Evolutionary conservation across 106 monocot species (phyloP).

Genomic region (Phalaenopsis aphrodite): DNA sequence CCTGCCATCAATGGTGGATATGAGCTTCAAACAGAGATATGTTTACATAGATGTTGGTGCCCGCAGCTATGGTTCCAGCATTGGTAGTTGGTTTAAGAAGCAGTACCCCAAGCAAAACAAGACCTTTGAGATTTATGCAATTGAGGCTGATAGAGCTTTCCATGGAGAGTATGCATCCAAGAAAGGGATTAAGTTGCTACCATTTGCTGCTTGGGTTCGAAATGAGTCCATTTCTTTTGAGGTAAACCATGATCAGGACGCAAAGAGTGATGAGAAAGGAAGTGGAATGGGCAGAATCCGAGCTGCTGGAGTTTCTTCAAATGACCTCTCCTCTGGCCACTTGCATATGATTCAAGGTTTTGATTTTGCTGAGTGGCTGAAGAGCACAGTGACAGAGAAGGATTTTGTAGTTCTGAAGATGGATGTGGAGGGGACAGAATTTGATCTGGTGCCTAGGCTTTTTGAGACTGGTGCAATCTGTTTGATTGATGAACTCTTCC

Average conservation of each 20-base stretch:
- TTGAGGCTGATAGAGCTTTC: conserved; percentile 55
- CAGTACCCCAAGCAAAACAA: conserved; percentile 68
- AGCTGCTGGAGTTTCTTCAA: conserved; percentile 5
- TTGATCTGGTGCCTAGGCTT: conserved; percentile 53
- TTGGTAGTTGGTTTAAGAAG: conserved; percentile 81
- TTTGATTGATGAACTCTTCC: conserved; percentile 64
- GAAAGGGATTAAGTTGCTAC: conserved; percentile 47
- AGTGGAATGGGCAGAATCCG: conserved; percentile 60
- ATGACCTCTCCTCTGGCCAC: conserved; percentile 3
- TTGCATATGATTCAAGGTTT: conserved; percentile 43
- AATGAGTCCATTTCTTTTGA: conserved; percentile 62
- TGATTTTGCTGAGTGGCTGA: conserved; percentile 70
- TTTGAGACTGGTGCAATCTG: conserved; percentile 70
- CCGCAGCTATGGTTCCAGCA: conserved; percentile 69
- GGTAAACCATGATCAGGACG: conserved; percentile 36
- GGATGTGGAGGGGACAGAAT: conserved; percentile 74
- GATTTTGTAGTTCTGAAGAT: conserved; percentile 79
- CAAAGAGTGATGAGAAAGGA: conserved; percentile 28
- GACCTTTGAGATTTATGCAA: conserved; percentile 57
- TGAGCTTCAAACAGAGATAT: conserved; percentile 51
- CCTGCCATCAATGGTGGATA: conserved; percentile 46
- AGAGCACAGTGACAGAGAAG: conserved; percentile 37
- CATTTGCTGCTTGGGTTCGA: conserved; percentile 60
- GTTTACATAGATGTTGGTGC: conserved; percentile 64
- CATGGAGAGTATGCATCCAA: conserved; percentile 42